These are phyloP conservation scores for Dothidotthia symphoricarpi DNA, from an alignment of 2,329 filamentous ascomycete genomes.

Conservation along the genomic window DNA sequence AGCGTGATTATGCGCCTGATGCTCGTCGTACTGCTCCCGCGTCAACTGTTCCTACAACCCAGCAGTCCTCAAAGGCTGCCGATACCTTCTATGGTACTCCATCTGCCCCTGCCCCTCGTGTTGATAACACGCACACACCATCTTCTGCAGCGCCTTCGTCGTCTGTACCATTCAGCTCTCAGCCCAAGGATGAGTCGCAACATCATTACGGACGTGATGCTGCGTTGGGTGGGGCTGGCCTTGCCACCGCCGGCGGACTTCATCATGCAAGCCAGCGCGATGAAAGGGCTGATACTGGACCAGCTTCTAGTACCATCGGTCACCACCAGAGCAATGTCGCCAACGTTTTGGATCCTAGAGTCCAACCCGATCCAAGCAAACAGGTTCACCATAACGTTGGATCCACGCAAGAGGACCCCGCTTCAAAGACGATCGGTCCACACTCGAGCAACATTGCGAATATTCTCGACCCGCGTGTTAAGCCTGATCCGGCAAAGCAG, in stretches of 20 bases:
- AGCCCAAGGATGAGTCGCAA: conserved; percentile 13
- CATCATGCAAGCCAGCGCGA: conserved; percentile 14
- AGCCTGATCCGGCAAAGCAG: conserved; percentile 31
- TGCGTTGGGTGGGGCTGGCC: conserved; percentile 19
- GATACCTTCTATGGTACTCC: conserved; percentile 5
- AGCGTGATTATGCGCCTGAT: conserved; percentile 15
- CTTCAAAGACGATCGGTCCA: conserved; percentile 29
- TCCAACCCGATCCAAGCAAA: conserved; percentile 31
- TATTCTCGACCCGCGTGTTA: conserved; percentile 31
- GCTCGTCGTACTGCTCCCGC: conserved; percentile 8
- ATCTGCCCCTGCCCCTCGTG: background rate
- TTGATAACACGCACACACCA: background rate
- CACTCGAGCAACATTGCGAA: conserved; percentile 36
- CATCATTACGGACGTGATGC: conserved; percentile 29
- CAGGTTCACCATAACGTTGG: conserved; percentile 24
- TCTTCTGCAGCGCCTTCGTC: conserved; percentile 6
- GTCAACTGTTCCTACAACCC: conserved; percentile 4
- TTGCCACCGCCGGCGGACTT: conserved; percentile 14
- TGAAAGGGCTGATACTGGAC: conserved; percentile 18
- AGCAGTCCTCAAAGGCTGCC: conserved; percentile 4
- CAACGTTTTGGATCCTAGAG: conserved; percentile 34
- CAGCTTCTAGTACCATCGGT: conserved; percentile 26
- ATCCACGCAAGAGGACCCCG: conserved; percentile 23
- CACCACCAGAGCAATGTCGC: conserved; percentile 35
- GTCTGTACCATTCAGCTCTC: conserved; percentile 3